Evolutionary conservation across 2,329 filamentous ascomycete species (phyloP), one percentile per base, ranked within the genome.

Genomic region (Gnomoniopsis sp.): DNA sequence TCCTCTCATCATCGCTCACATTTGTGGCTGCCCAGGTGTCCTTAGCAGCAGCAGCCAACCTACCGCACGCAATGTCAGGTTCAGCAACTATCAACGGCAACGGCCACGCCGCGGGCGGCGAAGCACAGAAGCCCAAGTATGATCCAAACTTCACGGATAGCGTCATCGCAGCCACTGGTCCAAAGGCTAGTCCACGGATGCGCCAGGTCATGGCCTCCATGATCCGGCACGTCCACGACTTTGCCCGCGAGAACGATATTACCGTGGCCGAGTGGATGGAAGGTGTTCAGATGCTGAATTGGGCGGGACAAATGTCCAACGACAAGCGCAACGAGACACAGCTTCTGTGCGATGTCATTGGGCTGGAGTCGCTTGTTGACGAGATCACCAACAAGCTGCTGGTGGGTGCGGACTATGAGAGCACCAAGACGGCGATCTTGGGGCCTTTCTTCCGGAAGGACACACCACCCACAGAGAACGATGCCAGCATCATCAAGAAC

Each of bases 391-490:
- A 86, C 74, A 86, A 85, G 53, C 54, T 60, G 51, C 54, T 62
- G 33, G 80, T 82, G 33, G 80, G 81, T 52, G 75, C 79, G 55
- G 74, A 75, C 53, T 66, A 68, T 38, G 75, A 77, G 15, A 68
- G 75, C 15, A 95, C 90, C 6, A 84, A 89, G 2, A 89, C 89
- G 3, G 86, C 91, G 44, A 91, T 96, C 64, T 82, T 96, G 0
- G 91, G 91, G 0, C 91, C 91, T 1, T 96, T 96, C 76, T 96
- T 90, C 84, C 83, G 90, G 6, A 80, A 85, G 47, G 82, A 92
- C 65, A 85, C 90, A 0, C 90, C 91, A 6, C 75, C 82, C 59
- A 82, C 87, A 49, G 74, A 84, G n/a, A 89, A 89, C 68, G 91
- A 89, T 52, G 82, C 79, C 49, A 86, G 78, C 66, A 90, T 95